These are phyloP conservation scores for Rhododendron ovatum DNA, from an alignment of 148 eudicot genomes.

Conservation along the genomic window DNA sequence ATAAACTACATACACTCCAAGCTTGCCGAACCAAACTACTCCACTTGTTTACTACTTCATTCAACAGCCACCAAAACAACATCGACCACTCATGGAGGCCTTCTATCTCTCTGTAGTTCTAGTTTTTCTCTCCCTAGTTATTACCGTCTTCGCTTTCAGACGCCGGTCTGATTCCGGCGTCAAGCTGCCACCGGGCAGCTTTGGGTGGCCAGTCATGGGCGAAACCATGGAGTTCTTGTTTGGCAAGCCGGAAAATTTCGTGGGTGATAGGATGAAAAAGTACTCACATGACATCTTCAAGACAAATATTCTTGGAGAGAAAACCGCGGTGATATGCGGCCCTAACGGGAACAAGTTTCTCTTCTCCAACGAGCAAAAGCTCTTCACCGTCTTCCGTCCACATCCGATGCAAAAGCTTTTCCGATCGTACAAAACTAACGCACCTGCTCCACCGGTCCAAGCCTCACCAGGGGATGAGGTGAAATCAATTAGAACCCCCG, in stretches of 20 bases:
- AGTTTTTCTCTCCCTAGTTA: neutral
- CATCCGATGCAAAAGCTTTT: constrained; percentile 4
- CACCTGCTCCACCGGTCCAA: neutral
- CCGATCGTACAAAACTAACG: constrained; percentile 2
- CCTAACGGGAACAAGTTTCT: neutral
- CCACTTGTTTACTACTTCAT: no score
- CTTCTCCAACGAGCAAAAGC: constrained; percentile 8
- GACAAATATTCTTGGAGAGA: constrained; percentile 1
- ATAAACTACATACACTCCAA: no score
- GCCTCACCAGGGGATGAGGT: neutral
- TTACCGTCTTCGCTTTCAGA: neutral
- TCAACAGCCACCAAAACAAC: no score
- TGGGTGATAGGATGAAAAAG: constrained; percentile 2
- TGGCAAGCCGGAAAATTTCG: neutral
- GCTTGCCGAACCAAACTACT: no score
- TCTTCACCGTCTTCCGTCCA: constrained; percentile 5
- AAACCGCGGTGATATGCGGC: constrained; percentile 3
- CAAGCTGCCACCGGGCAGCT: constrained; percentile 13
- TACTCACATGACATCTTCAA: constrained; percentile 1
- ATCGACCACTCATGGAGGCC: neutral
- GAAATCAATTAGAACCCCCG: neutral
- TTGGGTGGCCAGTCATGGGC: neutral
- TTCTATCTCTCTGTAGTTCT: neutral
- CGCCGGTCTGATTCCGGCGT: neutral
- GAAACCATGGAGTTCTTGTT: constrained; percentile 5